phyloP scores from a whole-genome alignment of 768 basidiomycete genomes.

The Leccinum pellstonianum region DNA sequence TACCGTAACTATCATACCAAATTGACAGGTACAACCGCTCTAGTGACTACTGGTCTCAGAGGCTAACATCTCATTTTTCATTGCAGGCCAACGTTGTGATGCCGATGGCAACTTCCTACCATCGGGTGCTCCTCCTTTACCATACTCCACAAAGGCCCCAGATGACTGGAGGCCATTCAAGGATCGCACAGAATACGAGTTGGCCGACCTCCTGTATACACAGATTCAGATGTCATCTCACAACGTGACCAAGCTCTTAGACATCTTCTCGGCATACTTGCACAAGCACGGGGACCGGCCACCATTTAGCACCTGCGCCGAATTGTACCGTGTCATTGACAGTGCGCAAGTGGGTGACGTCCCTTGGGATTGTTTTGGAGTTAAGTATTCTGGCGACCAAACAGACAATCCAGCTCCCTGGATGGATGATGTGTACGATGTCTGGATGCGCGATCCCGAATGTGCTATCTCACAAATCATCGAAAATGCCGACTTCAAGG shows the following conservation, averaged over 20 bases:
- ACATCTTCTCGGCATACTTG: background rate
- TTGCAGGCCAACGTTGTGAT: background rate
- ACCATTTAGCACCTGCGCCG: background rate
- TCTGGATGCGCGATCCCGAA: background rate
- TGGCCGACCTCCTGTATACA: background rate
- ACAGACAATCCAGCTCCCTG: background rate
- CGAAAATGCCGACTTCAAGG: background rate
- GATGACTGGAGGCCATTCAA: background rate
- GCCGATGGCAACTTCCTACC: background rate
- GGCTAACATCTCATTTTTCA: background rate
- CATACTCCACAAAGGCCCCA: background rate
- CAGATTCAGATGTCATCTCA: background rate
- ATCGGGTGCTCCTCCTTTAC: background rate
- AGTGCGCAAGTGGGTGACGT: background rate
- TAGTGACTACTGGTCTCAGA: too few species aligned
- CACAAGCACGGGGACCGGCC: background rate
- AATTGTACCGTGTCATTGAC: background rate
- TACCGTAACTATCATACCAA: background rate
- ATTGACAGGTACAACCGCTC: background rate
- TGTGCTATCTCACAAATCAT: background rate
- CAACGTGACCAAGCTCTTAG: background rate
- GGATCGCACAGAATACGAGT: background rate
- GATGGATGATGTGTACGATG: background rate
- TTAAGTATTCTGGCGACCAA: background rate
- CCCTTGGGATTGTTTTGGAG: background rate